A percentile compares a stretch with the other conserved stretches of the same genome.
phyloP scores from a whole-genome alignment of 257 asterid species.

The Gentiana dahurica region DNA sequence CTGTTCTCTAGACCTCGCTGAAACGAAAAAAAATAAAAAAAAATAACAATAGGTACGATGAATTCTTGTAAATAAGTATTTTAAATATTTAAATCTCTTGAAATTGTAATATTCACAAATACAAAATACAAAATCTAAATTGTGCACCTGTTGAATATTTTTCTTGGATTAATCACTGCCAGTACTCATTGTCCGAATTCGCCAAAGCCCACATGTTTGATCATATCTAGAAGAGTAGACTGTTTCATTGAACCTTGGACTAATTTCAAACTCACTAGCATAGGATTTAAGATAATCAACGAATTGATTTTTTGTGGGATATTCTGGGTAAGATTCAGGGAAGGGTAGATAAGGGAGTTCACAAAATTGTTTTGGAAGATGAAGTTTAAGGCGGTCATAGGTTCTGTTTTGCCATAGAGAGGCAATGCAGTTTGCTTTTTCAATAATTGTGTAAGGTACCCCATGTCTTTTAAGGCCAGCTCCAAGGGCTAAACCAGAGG shows the following conservation, averaged over 20 bases:
- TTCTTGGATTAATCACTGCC: background rate
- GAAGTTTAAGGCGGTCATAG: conserved; percentile 80
- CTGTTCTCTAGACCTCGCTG: too few relatives aligned
- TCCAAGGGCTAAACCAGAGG: conserved; percentile 76
- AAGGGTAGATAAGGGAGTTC: conserved; percentile 66
- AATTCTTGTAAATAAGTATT: too few relatives aligned
- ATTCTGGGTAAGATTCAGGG: conserved; percentile 58
- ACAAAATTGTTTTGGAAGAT: conserved; percentile 76
- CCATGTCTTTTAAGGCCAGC: conserved; percentile 71
- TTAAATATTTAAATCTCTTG: too few relatives aligned
- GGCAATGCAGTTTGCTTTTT: conserved; percentile 84
- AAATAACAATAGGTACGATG: too few relatives aligned
- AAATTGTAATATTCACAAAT: too few relatives aligned
- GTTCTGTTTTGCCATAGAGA: conserved; percentile 77
- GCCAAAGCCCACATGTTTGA: conserved; percentile 67
- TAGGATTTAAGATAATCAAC: conserved; percentile 59
- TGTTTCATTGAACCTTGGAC: conserved; percentile 57
- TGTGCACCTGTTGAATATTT: too few relatives aligned
- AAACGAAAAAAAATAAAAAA: background rate
- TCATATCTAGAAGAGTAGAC: conserved; percentile 56
- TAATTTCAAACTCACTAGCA: conserved; percentile 37
- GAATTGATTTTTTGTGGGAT: conserved; percentile 69
- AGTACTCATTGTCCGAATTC: conserved; percentile 26
- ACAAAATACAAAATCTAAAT: too few relatives aligned
- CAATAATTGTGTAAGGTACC: conserved; percentile 75